Conservation (phyloP, 106 monocot species). For the Dioscorea alata region DNA sequence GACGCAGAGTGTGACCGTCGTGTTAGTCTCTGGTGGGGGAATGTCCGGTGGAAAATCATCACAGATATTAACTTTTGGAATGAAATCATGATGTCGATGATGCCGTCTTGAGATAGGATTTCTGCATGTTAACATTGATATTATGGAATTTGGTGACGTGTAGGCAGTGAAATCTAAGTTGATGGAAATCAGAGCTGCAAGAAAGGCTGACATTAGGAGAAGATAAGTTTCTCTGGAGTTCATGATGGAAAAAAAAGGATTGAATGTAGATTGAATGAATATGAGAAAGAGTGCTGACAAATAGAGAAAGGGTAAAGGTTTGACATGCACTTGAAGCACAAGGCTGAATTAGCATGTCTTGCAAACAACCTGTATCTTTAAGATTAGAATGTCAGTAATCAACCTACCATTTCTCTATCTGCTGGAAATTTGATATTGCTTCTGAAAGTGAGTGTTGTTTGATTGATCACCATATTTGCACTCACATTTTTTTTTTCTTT, state of each 20-base stretch:
- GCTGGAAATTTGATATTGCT: background rate
- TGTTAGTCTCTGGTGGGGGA: constrained; percentile 48
- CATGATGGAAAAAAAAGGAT: constrained; percentile 16
- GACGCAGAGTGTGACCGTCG: constrained; percentile 50
- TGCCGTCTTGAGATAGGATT: background rate
- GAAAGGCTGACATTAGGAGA: constrained; percentile 15
- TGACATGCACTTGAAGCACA: constrained; percentile 36
- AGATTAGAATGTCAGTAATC: constrained; percentile 16
- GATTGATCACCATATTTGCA: no score
- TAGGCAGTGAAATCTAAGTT: constrained; percentile 2
- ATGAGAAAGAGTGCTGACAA: background rate
- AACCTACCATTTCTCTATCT: constrained; percentile 12
- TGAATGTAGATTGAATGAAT: constrained; percentile 1
- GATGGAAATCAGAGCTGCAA: constrained; percentile 30
- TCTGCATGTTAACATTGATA: background rate
- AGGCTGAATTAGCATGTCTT: constrained; percentile 34
- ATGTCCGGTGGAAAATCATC: constrained; percentile 46
- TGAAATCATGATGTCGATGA: constrained; percentile 9
- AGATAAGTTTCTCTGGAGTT: constrained; percentile 20
- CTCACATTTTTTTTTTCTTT: no score
- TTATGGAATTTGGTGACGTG: background rate
- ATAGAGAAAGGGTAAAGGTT: background rate
- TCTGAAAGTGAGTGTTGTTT: no score
- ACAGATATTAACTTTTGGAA: constrained; percentile 23
- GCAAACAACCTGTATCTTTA: constrained; percentile 30